Percentiles rank a stretch among this genome's conserved stretches.
Evolutionary conservation across 495 filamentous ascomycete genomes (phyloP).

Genomic region (Hypoxylon lenormandii): DNA sequence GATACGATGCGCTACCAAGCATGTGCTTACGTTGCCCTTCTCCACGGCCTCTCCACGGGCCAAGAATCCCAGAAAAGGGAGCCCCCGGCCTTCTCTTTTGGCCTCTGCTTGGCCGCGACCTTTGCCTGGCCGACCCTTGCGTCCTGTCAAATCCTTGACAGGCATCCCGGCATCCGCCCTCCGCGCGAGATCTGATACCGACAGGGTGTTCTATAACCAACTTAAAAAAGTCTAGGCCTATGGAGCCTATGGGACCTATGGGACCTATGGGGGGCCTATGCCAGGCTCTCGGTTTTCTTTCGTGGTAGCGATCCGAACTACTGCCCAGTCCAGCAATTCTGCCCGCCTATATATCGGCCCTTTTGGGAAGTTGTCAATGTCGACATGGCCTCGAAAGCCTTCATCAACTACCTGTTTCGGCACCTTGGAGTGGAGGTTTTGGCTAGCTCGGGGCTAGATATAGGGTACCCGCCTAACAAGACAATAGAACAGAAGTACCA

Average conservation of each 20-base stretch:
- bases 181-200: constrained; percentile 44
- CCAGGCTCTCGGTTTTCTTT: constrained; percentile 32
- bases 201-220: constrained; percentile 27
- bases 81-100: constrained; percentile 3
- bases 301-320: constrained; percentile 35
- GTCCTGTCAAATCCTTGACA: constrained; percentile 43
- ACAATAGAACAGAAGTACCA: constrained; percentile 11
- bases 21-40: constrained; percentile 35
- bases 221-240: constrained; percentile 42
- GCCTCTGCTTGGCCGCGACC: background rate
- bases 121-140: constrained; percentile 31
- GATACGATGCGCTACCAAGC: constrained; percentile 31
- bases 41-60: constrained; percentile 45
- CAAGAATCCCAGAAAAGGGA: constrained; percentile 40
- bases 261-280: too few species aligned
- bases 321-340: constrained; percentile 27
- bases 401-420: constrained; percentile 34
- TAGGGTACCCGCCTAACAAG: constrained; percentile 14
- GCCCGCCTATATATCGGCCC: constrained; percentile 38
- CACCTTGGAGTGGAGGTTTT: constrained; percentile 9
- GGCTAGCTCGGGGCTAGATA: constrained; percentile 31
- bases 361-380: constrained; percentile 40
- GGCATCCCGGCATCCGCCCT: constrained; percentile 35
- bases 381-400: constrained; percentile 14
- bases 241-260: constrained; percentile 30